Evolutionary conservation across 257 asterid species (phyloP), one percentile per base, ranked within the genome.

Genomic region (Nemophila menziesii): DNA sequence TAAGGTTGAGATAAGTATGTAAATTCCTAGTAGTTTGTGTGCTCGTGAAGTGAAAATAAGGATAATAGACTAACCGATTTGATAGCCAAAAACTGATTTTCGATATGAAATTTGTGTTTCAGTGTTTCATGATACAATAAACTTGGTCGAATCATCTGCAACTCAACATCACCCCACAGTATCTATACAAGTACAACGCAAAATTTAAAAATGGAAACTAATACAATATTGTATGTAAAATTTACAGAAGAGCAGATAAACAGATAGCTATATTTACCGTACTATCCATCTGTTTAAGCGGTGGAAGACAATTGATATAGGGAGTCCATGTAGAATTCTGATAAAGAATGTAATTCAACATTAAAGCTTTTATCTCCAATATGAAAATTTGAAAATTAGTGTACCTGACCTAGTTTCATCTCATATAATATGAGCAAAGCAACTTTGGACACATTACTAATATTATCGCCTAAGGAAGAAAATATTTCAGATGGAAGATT

Each of bases 281-380:
- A 79, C 65, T 73, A 23, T 89, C 92, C 83, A 89, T 59, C 37
- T 72, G 74, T 20, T 59, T 70, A 16, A 46, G 61, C 48, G 5
- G 61, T 44, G 93, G 85, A 55, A 80, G 86, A 23, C 68, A 57
- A 39, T 70, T 54, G 27, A 89, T 59, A 16, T 83, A 89, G 39
- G 90, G 92, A 14, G 62, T 83, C 93, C 92, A 89, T 54, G 73
- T 62, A n/a, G 92, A 83, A 29, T 63, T 54, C 64, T 58, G 64
- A 45, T 20, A 39, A 29, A 50, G 16, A 39, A n/a, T n/a, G n/a
- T 22, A 54, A 11, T 29, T 29, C 5, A 29, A 13, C 1, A 29
- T 5, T 3, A 29, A 5, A 33, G 33, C 38, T 21, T 44, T 4
- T 11, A 11, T 6, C 36, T 7, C 12, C 36, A 29, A 29, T 29